phyloP scores from a whole-genome alignment of 495 filamentous ascomycete species.

The Trichoderma erinaceum region DNA sequence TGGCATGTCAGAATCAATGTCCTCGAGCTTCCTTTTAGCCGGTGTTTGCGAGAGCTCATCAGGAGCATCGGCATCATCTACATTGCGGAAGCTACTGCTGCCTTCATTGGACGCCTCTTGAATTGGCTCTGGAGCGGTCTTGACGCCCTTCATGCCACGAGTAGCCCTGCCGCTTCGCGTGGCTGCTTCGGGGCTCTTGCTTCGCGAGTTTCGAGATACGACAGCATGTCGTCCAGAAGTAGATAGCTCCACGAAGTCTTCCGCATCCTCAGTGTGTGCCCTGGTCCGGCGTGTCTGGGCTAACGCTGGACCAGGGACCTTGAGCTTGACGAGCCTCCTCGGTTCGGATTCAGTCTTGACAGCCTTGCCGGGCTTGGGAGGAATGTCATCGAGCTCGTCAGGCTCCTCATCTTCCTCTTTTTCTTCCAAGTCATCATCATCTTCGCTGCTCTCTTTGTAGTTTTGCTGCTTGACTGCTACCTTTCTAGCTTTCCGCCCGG shows the following conservation, averaged over 20 bases:
- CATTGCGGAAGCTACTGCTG: constrained; percentile 22
- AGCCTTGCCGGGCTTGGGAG: not conserved
- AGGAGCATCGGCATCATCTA: constrained; percentile 14
- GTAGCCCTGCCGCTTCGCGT: constrained; percentile 39
- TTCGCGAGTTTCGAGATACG: constrained; percentile 42
- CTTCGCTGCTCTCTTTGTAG: constrained; percentile 43
- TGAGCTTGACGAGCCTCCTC: constrained; percentile 28
- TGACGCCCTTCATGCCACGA: constrained; percentile 58
- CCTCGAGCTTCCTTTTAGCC: constrained; percentile 31
- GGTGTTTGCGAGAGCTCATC: constrained; percentile 17
- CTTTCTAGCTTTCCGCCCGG: constrained; percentile 63
- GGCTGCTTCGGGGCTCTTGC: constrained; percentile 59
- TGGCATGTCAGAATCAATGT: constrained; percentile 57
- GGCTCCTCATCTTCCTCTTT: constrained; percentile 30
- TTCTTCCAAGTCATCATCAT: constrained; percentile 31
- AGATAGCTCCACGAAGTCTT: constrained; percentile 50
- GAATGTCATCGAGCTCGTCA: not conserved
- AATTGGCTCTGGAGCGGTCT: constrained; percentile 51
- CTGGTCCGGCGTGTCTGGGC: constrained; percentile 37
- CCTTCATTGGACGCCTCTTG: constrained; percentile 52
- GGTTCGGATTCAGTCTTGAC: not conserved
- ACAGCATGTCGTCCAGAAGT: constrained; percentile 72
- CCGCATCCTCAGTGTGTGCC: constrained; percentile 42
- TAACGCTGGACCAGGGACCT: constrained; percentile 20
- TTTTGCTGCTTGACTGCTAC: constrained; percentile 45